These are phyloP conservation scores for Yamadazyma blattariae DNA, from an alignment of 1,139 yeast genomes.

Conservation along the genomic window DNA sequence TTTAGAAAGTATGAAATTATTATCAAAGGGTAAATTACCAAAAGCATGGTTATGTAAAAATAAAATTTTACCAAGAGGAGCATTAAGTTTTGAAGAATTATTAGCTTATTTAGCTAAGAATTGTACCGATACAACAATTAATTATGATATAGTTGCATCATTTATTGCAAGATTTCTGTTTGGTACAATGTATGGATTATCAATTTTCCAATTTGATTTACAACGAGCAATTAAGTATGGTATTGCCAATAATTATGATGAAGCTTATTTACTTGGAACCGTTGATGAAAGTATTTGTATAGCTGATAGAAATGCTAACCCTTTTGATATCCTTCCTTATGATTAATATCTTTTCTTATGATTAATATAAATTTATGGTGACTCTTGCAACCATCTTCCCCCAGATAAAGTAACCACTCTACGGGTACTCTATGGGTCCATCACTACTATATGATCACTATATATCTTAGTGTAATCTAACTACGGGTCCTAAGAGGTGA, in stretches of 20 bases:
- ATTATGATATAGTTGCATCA: constrained; percentile 5
- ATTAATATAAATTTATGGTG: background rate
- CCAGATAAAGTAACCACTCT: no score
- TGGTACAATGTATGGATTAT: constrained; percentile 7
- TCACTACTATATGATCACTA: no score
- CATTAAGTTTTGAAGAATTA: constrained; percentile 7
- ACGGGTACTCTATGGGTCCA: no score
- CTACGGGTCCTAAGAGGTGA: no score
- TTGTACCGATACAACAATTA: background rate
- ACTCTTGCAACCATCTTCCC: background rate
- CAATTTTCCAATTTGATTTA: constrained; percentile 9
- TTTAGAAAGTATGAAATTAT: constrained; percentile 4
- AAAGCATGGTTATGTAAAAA: constrained; percentile 5
- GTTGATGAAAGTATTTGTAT: constrained; percentile 11
- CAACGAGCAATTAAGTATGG: constrained; percentile 6
- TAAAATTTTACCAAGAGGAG: constrained; percentile 8
- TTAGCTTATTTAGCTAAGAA: constrained; percentile 2
- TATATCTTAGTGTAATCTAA: no score
- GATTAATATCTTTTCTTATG: background rate
- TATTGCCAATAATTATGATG: constrained; percentile 6
- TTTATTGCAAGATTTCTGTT: constrained; percentile 6
- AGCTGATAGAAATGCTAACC: constrained; percentile 1
- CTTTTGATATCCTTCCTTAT: background rate
- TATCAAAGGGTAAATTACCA: constrained; percentile 6
- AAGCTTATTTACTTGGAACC: constrained; percentile 7